These are phyloP conservation scores for Hygrophoropsis aurantiaca DNA, from an alignment of 768 basidiomycete species.

Conservation along the genomic window DNA sequence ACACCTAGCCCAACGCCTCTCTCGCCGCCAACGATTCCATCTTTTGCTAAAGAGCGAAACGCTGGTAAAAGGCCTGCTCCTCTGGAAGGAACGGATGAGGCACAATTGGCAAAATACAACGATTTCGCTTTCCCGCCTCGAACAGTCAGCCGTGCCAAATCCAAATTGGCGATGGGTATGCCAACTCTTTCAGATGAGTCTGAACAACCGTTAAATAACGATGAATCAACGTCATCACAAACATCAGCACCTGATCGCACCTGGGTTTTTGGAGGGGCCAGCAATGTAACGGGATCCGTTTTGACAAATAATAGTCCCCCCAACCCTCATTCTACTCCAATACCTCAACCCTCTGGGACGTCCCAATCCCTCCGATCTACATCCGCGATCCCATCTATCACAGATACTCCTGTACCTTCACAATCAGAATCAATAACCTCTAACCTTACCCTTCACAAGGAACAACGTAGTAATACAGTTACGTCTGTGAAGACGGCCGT, in stretches of 20 bases:
- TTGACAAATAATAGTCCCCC: background rate
- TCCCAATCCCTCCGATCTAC: slow-evolving; percentile 21
- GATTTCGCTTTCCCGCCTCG: slow-evolving; percentile 56
- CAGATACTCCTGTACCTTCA: too few species aligned
- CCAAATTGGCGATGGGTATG: slow-evolving; percentile 25
- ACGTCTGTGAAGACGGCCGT: too few species aligned
- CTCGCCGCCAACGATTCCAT: slow-evolving; percentile 27
- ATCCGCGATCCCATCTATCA: slow-evolving; percentile 7
- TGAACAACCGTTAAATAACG: background rate
- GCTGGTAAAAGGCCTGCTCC: slow-evolving; percentile 29
- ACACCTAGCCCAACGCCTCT: slow-evolving; percentile 26
- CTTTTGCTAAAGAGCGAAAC: slow-evolving; percentile 36
- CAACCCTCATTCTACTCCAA: slow-evolving; percentile 21
- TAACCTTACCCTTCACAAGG: slow-evolving; percentile 19
- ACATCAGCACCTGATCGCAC: background rate
- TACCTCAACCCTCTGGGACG: slow-evolving; percentile 41
- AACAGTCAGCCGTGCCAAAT: slow-evolving; percentile 29
- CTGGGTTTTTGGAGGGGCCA: background rate
- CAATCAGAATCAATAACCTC: slow-evolving; percentile 2
- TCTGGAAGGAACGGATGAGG: slow-evolving; percentile 38
- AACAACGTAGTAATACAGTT: too few species aligned
- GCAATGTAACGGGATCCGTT: background rate
- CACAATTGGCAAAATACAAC: slow-evolving; percentile 43
- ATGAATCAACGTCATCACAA: too few species aligned
- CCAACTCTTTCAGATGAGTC: slow-evolving; percentile 25